These are phyloP conservation scores for Tylopilus intermedius DNA, from an alignment of 768 basidiomycete species.

Conservation along the genomic window DNA sequence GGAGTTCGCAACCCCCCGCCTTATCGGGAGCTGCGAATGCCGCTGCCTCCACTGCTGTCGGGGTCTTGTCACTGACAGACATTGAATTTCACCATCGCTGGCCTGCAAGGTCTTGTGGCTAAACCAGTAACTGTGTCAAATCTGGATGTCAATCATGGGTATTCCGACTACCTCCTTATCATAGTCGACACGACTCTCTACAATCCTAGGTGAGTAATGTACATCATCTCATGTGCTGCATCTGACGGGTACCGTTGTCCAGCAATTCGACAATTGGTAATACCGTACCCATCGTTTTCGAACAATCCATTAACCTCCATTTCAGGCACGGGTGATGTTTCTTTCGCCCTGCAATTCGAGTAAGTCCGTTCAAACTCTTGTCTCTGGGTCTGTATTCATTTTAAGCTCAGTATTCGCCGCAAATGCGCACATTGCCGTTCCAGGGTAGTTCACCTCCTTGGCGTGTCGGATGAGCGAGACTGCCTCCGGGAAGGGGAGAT, in stretches of 20 bases:
- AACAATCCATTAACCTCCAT: conserved; percentile 37
- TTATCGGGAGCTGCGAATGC: conserved; percentile 53
- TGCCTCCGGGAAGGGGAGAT: conserved; percentile 45
- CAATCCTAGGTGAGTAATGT: conserved; percentile 54
- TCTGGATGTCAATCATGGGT: conserved; percentile 43
- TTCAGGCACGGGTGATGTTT: conserved; percentile 57
- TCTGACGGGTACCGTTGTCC: not conserved
- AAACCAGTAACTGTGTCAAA: conserved; percentile 46
- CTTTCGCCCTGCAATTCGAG: conserved; percentile 42
- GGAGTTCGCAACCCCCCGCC: conserved; percentile 41
- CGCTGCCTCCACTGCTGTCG: conserved; percentile 61
- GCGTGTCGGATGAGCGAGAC: conserved; percentile 48
- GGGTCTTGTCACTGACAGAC: conserved; percentile 48
- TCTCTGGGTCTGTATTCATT: not conserved
- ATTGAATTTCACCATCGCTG: conserved; percentile 53
- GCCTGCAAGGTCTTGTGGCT: conserved; percentile 59
- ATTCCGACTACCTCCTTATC: conserved; percentile 62
- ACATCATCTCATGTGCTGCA: not conserved
- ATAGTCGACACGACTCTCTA: conserved; percentile 55
- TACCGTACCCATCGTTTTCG: not conserved
- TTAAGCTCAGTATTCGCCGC: conserved; percentile 47
- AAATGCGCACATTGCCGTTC: conserved; percentile 46
- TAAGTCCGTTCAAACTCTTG: too few relatives aligned
- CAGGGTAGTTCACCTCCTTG: conserved; percentile 48
- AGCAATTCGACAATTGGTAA: conserved; percentile 38